Evolutionary conservation across 2,329 filamentous ascomycete species (phyloP).

Genomic region (Trichoderma semiorbis): DNA sequence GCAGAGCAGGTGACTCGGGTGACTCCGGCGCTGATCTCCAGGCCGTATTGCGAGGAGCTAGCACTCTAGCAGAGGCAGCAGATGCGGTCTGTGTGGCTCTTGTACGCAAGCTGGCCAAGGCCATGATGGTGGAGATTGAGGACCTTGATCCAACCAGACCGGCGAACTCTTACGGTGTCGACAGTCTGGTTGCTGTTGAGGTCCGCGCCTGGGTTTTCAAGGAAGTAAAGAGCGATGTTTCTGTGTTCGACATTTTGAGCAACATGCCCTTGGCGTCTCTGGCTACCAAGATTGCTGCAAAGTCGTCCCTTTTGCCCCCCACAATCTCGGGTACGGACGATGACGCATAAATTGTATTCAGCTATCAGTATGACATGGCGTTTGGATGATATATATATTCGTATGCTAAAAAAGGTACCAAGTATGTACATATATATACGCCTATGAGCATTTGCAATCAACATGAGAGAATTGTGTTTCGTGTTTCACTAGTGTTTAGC

Average conservation of each 20-base stretch:
- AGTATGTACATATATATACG: neutral
- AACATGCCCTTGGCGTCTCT: neutral
- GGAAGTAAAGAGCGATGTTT: neutral
- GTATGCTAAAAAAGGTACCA: too few relatives aligned
- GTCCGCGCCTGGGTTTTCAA: neutral
- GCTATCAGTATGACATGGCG: too few relatives aligned
- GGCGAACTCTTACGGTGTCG: neutral
- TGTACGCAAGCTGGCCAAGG: neutral
- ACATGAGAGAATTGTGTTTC: too few relatives aligned
- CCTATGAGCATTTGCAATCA: too few relatives aligned
- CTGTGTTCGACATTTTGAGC: neutral
- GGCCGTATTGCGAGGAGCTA: neutral
- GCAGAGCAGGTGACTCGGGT: neutral
- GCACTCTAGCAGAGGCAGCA: neutral
- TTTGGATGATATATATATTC: too few relatives aligned
- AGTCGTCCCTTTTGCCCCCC: neutral
- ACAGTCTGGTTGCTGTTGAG: neutral
- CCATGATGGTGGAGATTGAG: neutral
- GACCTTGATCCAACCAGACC: neutral
- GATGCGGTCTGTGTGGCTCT: neutral
- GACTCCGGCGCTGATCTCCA: neutral
- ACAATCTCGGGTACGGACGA: neutral
- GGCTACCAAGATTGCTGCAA: neutral
- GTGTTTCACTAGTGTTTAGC: too few relatives aligned
- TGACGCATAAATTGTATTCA: neutral